A percentile compares a stretch with the other conserved stretches of the same genome.
Evolutionary conservation across 352 stramenopile genomes (phyloP).

Genomic region (Phytophthora vignae): DNA sequence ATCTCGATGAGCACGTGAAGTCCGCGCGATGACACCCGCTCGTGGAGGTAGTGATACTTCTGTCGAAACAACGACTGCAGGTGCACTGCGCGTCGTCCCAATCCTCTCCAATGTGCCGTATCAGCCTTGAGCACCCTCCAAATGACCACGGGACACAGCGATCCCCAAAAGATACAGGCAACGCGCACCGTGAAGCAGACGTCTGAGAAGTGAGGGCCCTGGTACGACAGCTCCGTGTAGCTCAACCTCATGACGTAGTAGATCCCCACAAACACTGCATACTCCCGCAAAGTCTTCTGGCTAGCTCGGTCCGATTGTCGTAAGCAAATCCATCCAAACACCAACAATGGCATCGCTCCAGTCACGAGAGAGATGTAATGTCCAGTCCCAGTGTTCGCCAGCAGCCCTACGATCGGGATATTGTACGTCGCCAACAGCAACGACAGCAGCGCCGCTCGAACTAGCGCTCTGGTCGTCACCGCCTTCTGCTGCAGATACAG

Average conservation of each 20-base stretch:
- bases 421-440: conserved; percentile 63
- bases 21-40: conserved; percentile 65
- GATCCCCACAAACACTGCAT: conserved; percentile 56
- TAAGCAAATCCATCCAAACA: conserved; percentile 59
- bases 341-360: conserved; percentile 44
- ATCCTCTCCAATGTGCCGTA: conserved; percentile 75
- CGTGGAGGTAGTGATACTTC: conserved; percentile 57
- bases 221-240: conserved; percentile 52
- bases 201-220: conserved; percentile 29
- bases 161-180: conserved; percentile 54
- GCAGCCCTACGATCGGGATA: conserved; percentile 58
- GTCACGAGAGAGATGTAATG: conserved; percentile 54
- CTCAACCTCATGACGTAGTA: conserved; percentile 52
- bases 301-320: conserved; percentile 53
- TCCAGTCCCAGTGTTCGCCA: conserved; percentile 14
- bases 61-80: conserved; percentile 64
- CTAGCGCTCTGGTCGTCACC: conserved; percentile 59
- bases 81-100: conserved; percentile 60
- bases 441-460: conserved; percentile 48
- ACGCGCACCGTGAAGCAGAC: conserved; percentile 45
- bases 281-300: conserved; percentile 60
- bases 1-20: conserved; percentile 78
- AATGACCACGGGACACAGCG: conserved; percentile 67
- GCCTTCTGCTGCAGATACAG: conserved; percentile 73
- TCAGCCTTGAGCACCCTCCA: conserved; percentile 79